Evolutionary conservation across 192 early-diverging fungal species (phyloP).

Genomic region (Ramicandelaber brevisporus): DNA sequence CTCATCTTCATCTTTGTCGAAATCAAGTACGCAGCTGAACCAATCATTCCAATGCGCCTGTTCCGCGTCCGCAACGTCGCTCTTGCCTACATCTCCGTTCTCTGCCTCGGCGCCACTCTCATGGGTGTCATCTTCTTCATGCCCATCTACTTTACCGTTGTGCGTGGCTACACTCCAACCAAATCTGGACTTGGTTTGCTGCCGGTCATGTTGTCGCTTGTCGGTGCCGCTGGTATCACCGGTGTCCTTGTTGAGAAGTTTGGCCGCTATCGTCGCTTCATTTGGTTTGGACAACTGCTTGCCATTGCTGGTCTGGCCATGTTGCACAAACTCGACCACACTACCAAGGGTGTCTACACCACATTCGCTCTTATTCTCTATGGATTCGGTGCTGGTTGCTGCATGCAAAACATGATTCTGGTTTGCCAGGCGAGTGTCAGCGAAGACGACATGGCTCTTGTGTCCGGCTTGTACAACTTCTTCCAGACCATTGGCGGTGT

Average conservation of each 20-base stretch:
- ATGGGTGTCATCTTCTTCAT: conserved; percentile 21
- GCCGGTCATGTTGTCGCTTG: conserved; percentile 42
- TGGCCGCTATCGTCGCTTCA: conserved; percentile 28
- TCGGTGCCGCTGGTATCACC: conserved; percentile 29
- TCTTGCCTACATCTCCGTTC: conserved; percentile 5
- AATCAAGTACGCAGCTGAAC: conserved; percentile 12
- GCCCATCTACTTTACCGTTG: conserved; percentile 38
- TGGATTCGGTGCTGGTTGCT: conserved; percentile 38
- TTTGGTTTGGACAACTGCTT: conserved; percentile 30
- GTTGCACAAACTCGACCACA: conserved; percentile 14
- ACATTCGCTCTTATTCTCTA: conserved; percentile 28
- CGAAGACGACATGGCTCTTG: conserved; percentile 20
- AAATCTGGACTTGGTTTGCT: conserved; percentile 44
- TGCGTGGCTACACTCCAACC: conserved; percentile 34
- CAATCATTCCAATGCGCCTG: conserved; percentile 33
- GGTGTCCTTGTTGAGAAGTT: conserved; percentile 27
- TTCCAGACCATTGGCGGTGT: conserved; percentile 20
- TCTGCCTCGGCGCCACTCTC: conserved; percentile 12
- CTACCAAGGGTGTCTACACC: conserved; percentile 10
- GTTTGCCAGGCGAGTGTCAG: conserved; percentile 27
- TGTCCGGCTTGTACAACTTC: conserved; percentile 23
- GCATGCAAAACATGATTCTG: conserved; percentile 33
- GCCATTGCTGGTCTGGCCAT: conserved; percentile 23
- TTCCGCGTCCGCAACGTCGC: conserved; percentile 20
- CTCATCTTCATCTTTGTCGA: conserved; percentile 36